A percentile compares a stretch with the other conserved stretches of the same genome.
phyloP scores from a whole-genome alignment of 2,329 filamentous ascomycete genomes.

The Sclerotinia subarctica region DNA sequence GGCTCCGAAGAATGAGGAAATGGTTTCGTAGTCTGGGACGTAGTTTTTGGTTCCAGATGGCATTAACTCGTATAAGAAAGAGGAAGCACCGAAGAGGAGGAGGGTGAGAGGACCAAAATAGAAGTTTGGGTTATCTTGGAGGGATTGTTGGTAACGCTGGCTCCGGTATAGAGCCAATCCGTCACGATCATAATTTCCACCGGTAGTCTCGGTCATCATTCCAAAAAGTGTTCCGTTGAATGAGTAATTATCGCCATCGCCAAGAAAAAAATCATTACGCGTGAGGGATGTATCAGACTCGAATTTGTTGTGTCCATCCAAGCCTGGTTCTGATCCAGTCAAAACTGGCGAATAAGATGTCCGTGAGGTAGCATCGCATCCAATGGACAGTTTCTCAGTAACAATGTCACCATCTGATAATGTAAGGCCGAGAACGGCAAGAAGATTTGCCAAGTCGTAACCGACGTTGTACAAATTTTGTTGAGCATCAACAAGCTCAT shows the following conservation, averaged over 20 bases:
- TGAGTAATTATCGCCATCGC: constrained; percentile 23
- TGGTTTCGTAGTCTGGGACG: background rate
- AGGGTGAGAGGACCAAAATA: constrained; percentile 29
- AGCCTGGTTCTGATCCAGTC: constrained; percentile 30
- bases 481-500: constrained; percentile 33
- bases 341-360: constrained; percentile 31
- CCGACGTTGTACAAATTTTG: constrained; percentile 34
- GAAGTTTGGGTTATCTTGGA: constrained; percentile 31
- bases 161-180: constrained; percentile 32
- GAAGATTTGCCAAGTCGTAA: constrained; percentile 26
- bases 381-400: constrained; percentile 32
- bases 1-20: constrained; percentile 6
- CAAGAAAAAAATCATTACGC: constrained; percentile 45
- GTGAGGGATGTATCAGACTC: constrained; percentile 52
- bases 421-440: constrained; percentile 21
- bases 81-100: background rate
- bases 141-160: constrained; percentile 37
- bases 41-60: constrained; percentile 1
- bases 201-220: constrained; percentile 33
- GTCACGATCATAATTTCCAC: constrained; percentile 39
- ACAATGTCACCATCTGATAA: constrained; percentile 30
- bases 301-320: constrained; percentile 47
- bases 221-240: constrained; percentile 38
- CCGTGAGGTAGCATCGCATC: constrained; percentile 35
- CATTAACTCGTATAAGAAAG: constrained; percentile 12